These are phyloP conservation scores for Fusarium sp. DNA, from an alignment of 2,329 filamentous ascomycete genomes.

Conservation along the genomic window DNA sequence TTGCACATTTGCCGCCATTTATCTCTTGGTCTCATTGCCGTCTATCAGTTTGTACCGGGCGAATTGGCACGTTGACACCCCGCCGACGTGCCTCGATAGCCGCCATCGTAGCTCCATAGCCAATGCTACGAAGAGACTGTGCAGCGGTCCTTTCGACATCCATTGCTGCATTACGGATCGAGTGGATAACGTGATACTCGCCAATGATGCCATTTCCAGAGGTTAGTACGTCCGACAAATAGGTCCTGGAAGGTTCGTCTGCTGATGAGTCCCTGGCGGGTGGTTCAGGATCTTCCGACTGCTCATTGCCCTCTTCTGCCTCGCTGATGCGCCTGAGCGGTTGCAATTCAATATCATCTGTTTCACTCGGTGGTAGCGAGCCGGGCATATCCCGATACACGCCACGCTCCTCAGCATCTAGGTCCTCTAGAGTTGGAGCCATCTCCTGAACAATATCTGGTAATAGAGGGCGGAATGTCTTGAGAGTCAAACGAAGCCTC, in stretches of 20 bases:
- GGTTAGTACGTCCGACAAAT: conserved; percentile 64
- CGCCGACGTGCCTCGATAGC: conserved; percentile 63
- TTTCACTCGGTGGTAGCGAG: conserved; percentile 55
- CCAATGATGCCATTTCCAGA: conserved; percentile 70
- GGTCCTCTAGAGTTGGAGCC: conserved; percentile 61
- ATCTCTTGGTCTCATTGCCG: conserved; percentile 24
- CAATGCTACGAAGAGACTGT: conserved; percentile 68
- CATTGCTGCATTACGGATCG: conserved; percentile 64
- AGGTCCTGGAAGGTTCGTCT: conserved; percentile 54
- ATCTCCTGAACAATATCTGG: conserved; percentile 50
- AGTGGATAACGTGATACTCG: conserved; percentile 68
- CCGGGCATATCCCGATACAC: conserved; percentile 59
- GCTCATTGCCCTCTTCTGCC: conserved; percentile 43
- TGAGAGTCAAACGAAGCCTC: conserved; percentile 66
- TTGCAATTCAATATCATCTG: conserved; percentile 64
- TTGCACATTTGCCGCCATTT: conserved; percentile 12
- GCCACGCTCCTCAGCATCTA: conserved; percentile 72
- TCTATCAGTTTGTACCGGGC: conserved; percentile 41
- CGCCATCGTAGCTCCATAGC: conserved; percentile 70
- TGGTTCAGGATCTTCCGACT: conserved; percentile 49
- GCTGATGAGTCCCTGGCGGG: conserved; percentile 45
- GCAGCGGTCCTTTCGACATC: conserved; percentile 65
- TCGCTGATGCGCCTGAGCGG: conserved; percentile 48
- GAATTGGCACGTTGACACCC: conserved; percentile 47
- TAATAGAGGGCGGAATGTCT: conserved; percentile 55